Evolutionary conservation across 2,329 filamentous ascomycete genomes (phyloP), one percentile per base, ranked within the genome.

Genomic region (Clonostachys sp.): DNA sequence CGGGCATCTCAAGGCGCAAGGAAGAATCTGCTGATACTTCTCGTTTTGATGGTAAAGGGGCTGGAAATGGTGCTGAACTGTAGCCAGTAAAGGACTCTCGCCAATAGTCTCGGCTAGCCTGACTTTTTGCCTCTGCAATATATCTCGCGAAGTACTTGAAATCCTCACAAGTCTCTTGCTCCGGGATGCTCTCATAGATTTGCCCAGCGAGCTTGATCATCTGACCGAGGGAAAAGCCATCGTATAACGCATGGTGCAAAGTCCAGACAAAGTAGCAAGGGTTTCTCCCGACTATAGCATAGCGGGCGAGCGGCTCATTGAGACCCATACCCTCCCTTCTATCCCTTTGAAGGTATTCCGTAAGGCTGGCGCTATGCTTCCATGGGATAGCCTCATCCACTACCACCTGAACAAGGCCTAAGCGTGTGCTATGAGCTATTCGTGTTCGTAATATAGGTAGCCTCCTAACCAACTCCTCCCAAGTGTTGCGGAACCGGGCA

Each of bases 321-420:
- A 57, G 51, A 4, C 45, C 46, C 53, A 59, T 58, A 12, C 42
- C 50, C 34, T 62, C 56, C 3, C 58, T 55, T 5, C 60, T 59
- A 44, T 68, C 65, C 12, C 53, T 45, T 12, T 58, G 58, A 5
- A 68, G 53, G 47, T 38, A 71, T 12, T 59, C 57, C 17, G 58
- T 55, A 8, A 71, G 54, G 9, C 57, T 60, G 18, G 52, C 51
- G 2, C 57, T 63, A 3, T 59, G 52, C 12, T 55, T 50, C 55
- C 61, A 61, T 34, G 56, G 49, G 14, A 67, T 63, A n/a, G 58
- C 55, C 45, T 66, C 63, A n/a, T 61, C 61, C 24, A 75, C 60
- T 10, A 78, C 67, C 2, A 74, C 72, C 50, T 78, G 75, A 48
- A 74, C 57, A 3, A 77, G 61, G 6, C 74, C 74, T 8, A 62